phyloP scores from a whole-genome alignment of 768 basidiomycete species.

The Lyophyllum shimeji region DNA sequence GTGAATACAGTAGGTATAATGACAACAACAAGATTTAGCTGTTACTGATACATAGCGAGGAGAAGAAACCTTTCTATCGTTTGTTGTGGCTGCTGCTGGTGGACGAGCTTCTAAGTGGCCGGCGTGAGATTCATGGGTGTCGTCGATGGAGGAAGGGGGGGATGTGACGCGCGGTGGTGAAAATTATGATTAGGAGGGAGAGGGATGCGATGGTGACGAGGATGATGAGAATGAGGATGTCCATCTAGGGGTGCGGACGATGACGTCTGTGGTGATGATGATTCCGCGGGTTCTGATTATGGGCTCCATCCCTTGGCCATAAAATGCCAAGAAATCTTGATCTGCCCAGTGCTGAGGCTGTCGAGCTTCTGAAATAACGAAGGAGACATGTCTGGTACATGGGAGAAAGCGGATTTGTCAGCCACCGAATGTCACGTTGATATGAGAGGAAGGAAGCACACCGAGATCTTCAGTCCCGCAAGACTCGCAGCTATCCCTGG shows the following conservation, averaged over 20 bases:
- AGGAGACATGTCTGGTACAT: constrained; percentile 63
- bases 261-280: background rate
- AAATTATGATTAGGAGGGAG: constrained; percentile 2
- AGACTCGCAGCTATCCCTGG: constrained; percentile 58
- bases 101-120: constrained; percentile 10
- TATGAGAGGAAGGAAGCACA: constrained; percentile 28
- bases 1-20: constrained; percentile 7
- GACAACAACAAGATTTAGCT: constrained; percentile 11
- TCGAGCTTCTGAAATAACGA: constrained; percentile 56
- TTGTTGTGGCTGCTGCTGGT: constrained; percentile 10
- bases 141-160: background rate
- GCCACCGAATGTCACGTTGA: background rate
- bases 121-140: constrained; percentile 1
- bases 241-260: background rate
- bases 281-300: constrained; percentile 21
- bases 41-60: constrained; percentile 14
- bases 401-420: background rate
- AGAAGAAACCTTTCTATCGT: constrained; percentile 16
- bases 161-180: background rate
- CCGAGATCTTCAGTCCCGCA: constrained; percentile 58
- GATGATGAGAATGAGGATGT: constrained; percentile 2
- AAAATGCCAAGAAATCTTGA: constrained; percentile 63
- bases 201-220: background rate
- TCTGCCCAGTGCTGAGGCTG: constrained; percentile 44
- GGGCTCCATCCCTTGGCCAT: constrained; percentile 45